These are phyloP conservation scores for Arachis monticola DNA, from an alignment of 331 rosid genomes.

Conservation along the genomic window DNA sequence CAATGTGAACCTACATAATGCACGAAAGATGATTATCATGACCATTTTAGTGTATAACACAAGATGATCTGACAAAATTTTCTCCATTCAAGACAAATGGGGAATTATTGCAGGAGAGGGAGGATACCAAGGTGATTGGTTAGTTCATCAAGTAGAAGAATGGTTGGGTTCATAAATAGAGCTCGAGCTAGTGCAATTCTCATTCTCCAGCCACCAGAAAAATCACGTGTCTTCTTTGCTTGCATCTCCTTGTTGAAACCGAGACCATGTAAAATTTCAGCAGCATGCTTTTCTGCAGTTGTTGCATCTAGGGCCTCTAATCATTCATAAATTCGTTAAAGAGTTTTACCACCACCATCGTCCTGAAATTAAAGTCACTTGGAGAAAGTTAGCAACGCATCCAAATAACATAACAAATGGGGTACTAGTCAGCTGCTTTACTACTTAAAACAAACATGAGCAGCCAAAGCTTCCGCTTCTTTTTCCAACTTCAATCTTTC, in stretches of 20 bases:
- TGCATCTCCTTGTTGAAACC: constrained; percentile 86
- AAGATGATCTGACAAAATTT: background rate
- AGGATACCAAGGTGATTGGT: constrained; percentile 81
- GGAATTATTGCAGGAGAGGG: no score
- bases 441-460: constrained; percentile 54
- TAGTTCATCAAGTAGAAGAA: constrained; percentile 84
- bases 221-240: constrained; percentile 73
- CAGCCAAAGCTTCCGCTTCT: constrained; percentile 75
- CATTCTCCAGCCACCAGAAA: constrained; percentile 98
- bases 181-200: constrained; percentile 88
- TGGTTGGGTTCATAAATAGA: constrained; percentile 81
- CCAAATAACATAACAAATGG: background rate
- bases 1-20: background rate
- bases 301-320: constrained; percentile 80
- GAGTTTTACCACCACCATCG: constrained; percentile 86
- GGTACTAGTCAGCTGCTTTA: background rate
- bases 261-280: constrained; percentile 83
- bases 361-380: constrained; percentile 49
- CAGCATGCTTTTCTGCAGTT: constrained; percentile 91
- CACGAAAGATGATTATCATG: background rate
- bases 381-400: background rate
- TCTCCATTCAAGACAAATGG: background rate
- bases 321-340: constrained; percentile 79
- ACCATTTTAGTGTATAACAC: background rate
- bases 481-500: constrained; percentile 74